Evolutionary conservation across 2,329 filamentous ascomycete genomes (phyloP).

Genomic region (Venturia pyrina): DNA sequence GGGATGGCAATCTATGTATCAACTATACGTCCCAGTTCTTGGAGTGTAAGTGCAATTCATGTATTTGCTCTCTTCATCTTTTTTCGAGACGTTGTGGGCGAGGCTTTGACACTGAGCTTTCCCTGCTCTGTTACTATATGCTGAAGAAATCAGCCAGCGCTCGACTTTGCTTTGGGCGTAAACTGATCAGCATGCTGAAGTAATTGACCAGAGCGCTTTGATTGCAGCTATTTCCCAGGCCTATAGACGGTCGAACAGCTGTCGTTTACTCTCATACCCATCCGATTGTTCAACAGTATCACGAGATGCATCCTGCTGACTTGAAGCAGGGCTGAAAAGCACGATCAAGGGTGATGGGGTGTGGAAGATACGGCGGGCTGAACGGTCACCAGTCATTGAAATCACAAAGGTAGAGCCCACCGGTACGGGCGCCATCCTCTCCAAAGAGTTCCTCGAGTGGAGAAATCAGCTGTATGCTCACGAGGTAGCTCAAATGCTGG

Average conservation of each 20-base stretch:
- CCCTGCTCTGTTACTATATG: no score
- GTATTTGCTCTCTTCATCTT: not conserved
- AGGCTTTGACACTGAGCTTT: no score
- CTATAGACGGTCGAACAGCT: not conserved
- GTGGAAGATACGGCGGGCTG: slow-evolving; percentile 66
- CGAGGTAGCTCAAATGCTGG: slow-evolving; percentile 12
- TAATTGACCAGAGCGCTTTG: not conserved
- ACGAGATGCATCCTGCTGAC: not conserved
- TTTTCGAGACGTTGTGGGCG: no score
- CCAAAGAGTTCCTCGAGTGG: slow-evolving; percentile 70
- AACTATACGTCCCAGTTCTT: slow-evolving; percentile 76
- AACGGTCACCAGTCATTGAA: slow-evolving; percentile 54
- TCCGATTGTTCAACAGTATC: not conserved
- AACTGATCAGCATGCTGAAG: not conserved
- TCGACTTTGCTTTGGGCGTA: no score
- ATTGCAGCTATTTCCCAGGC: not conserved
- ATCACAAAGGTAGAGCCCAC: slow-evolving; percentile 63
- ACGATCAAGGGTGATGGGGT: slow-evolving; percentile 59
- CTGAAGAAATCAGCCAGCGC: no score
- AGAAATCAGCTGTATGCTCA: slow-evolving; percentile 23
- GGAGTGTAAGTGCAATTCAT: slow-evolving; percentile 48
- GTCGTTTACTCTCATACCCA: not conserved
- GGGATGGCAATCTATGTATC: slow-evolving; percentile 91
- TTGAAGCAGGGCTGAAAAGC: slow-evolving; percentile 39
- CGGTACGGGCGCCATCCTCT: slow-evolving; percentile 67